Conservation (phyloP, 768 basidiomycete genomes). For the Boletus sensibilis region DNA sequence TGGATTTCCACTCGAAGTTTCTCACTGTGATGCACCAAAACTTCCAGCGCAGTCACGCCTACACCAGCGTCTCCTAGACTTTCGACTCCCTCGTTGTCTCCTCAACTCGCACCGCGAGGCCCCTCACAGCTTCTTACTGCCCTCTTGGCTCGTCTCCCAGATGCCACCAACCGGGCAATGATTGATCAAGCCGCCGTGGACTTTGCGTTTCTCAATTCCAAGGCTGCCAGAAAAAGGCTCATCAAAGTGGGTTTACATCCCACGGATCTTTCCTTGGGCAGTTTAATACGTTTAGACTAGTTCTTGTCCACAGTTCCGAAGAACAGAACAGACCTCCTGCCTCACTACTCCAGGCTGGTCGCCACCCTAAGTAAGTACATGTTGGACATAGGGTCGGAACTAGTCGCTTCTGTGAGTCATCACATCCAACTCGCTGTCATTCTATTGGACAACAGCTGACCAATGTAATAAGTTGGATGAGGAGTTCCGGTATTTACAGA, state of each 20-base stretch:
- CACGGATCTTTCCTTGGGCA: neutral
- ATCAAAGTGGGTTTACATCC: conserved; percentile 57
- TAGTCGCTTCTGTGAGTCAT: conserved; percentile 71
- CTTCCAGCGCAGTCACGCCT: conserved; percentile 51
- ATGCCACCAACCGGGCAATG: conserved; percentile 85
- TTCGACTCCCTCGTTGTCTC: conserved; percentile 57
- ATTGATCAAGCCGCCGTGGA: conserved; percentile 95
- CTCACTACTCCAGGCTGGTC: conserved; percentile 88
- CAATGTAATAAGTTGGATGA: conserved; percentile 73
- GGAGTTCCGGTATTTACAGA: conserved; percentile 92
- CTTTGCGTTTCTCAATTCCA: conserved; percentile 95
- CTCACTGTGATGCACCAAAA: conserved; percentile 42
- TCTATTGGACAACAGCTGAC: conserved; percentile 2
- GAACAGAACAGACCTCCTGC: conserved; percentile 84
- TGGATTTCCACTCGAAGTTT: conserved; percentile 9
- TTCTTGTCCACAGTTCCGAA: conserved; percentile 83
- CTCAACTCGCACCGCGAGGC: conserved; percentile 78
- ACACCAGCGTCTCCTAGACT: conserved; percentile 68
- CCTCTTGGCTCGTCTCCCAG: conserved; percentile 85
- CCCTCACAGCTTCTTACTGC: conserved; percentile 92
- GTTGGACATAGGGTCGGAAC: conserved; percentile 86
- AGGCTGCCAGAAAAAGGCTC: conserved; percentile 90
- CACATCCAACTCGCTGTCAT: neutral
- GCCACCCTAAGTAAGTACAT: conserved; percentile 89
- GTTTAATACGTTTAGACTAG: conserved; percentile 38